These are phyloP conservation scores for Daldinia loculata DNA, from an alignment of 495 filamentous ascomycete genomes.

Conservation along the genomic window DNA sequence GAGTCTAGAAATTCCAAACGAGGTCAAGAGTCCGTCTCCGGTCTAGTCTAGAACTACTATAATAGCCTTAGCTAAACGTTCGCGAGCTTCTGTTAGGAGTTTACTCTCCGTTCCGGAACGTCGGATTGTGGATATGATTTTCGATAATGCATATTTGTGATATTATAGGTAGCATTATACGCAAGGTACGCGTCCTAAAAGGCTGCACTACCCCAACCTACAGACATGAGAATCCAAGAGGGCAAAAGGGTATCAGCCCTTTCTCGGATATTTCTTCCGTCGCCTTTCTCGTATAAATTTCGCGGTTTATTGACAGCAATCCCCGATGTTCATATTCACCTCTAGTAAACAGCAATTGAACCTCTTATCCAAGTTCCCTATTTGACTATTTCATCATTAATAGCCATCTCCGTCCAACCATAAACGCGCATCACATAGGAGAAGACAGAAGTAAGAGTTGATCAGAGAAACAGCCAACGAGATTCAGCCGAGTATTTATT, in stretches of 20 bases:
- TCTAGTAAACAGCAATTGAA: background rate
- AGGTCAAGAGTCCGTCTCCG: background rate
- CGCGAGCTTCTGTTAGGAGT: background rate
- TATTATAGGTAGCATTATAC: constrained; percentile 8
- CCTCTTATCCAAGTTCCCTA: background rate
- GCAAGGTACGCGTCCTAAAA: constrained; percentile 20
- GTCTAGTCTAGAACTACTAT: background rate
- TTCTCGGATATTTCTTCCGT: background rate
- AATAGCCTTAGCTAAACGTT: background rate
- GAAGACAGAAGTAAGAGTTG: background rate
- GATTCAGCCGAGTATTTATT: background rate
- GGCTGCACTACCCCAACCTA: background rate
- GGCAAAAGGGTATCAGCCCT: background rate
- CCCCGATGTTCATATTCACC: background rate
- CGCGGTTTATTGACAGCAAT: background rate
- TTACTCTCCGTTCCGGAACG: constrained; percentile 21
- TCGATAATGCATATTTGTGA: background rate
- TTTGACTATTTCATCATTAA: background rate
- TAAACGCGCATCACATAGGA: background rate
- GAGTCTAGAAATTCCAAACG: background rate
- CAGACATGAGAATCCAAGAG: background rate
- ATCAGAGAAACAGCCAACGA: background rate
- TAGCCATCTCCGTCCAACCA: too few relatives aligned
- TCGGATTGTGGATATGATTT: constrained; percentile 27
- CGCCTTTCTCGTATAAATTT: background rate